phyloP scores from a whole-genome alignment of 2,329 filamentous ascomycete species.

The Chrysoporthe austroafricana region DNA sequence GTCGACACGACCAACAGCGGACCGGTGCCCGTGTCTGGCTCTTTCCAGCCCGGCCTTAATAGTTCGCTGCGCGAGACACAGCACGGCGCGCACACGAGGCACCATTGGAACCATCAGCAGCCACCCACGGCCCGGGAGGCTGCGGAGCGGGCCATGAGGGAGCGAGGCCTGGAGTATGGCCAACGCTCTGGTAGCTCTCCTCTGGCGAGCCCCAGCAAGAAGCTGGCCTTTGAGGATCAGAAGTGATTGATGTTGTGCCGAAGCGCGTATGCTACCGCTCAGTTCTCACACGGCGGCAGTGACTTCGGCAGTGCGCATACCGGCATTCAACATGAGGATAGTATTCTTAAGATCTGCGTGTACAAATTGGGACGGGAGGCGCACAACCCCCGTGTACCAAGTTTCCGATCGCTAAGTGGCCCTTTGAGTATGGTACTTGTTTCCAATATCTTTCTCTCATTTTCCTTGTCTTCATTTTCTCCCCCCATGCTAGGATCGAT shows the following conservation, averaged over 20 bases:
- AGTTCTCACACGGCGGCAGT: neutral
- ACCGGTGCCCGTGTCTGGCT: slow-evolving; percentile 51
- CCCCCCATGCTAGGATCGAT: neutral
- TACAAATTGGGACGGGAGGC: neutral
- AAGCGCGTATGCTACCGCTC: neutral
- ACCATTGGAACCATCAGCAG: slow-evolving; percentile 38
- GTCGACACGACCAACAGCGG: slow-evolving; percentile 68
- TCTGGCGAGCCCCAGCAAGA: slow-evolving; percentile 50
- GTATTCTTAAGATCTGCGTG: neutral
- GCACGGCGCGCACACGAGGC: slow-evolving; percentile 30
- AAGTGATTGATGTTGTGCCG: slow-evolving; percentile 32
- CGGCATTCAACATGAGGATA: neutral
- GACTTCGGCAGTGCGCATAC: neutral
- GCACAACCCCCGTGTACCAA: neutral
- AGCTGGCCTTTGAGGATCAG: slow-evolving; percentile 64
- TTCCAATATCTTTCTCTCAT: neutral
- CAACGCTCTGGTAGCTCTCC: slow-evolving; percentile 46
- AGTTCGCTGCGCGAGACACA: slow-evolving; percentile 44
- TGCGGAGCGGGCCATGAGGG: slow-evolving; percentile 67
- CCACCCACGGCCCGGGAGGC: slow-evolving; percentile 50
- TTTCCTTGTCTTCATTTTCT: neutral
- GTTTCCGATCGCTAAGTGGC: neutral
- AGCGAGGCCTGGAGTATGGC: slow-evolving; percentile 56
- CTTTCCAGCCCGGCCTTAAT: slow-evolving; percentile 40
- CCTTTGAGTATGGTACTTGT: neutral